A percentile compares a stretch with the other conserved stretches of the same genome.
These are phyloP conservation scores for Candida broadrunensis DNA, from an alignment of 805 yeast species.

Conservation along the genomic window DNA sequence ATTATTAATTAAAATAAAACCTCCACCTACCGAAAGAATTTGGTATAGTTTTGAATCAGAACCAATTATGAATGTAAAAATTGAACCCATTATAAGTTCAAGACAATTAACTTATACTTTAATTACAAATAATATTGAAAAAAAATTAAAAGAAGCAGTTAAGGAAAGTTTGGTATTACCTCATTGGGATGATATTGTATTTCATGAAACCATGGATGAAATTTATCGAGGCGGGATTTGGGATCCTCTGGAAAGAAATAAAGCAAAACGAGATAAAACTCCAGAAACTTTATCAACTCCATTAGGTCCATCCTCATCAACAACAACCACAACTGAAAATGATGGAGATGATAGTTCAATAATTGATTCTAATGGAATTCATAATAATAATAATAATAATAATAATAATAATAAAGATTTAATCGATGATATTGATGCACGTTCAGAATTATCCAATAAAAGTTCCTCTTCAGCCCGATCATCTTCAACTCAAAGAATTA, in stretches of 20 bases:
- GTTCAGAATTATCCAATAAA: slow-evolving; percentile 6
- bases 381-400: background rate
- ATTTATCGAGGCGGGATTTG: slow-evolving; percentile 92
- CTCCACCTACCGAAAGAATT: slow-evolving; percentile 85
- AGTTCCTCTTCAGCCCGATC: background rate
- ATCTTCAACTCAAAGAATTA: slow-evolving; percentile 13
- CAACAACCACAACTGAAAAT: background rate
- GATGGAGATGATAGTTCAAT: background rate
- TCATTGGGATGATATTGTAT: slow-evolving; percentile 81
- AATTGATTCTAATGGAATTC: background rate
- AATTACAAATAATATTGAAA: slow-evolving; percentile 76
- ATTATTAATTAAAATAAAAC: slow-evolving; percentile 64
- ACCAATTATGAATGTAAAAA: slow-evolving; percentile 71
- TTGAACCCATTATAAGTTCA: slow-evolving; percentile 90
- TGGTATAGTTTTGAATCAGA: slow-evolving; percentile 87
- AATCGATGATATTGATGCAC: slow-evolving; percentile 7
- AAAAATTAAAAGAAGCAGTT: slow-evolving; percentile 73
- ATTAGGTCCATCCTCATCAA: background rate
- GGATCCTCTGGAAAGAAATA: slow-evolving; percentile 47
- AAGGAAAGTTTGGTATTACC: slow-evolving; percentile 81
- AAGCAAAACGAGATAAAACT: slow-evolving; percentile 3
- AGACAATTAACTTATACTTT: slow-evolving; percentile 74
- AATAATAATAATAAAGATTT: background rate
- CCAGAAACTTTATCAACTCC: background rate
- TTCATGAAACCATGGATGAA: slow-evolving; percentile 63